Conservation (phyloP, 1,284 basidiomycete species). For the Pholiota adiposa region DNA sequence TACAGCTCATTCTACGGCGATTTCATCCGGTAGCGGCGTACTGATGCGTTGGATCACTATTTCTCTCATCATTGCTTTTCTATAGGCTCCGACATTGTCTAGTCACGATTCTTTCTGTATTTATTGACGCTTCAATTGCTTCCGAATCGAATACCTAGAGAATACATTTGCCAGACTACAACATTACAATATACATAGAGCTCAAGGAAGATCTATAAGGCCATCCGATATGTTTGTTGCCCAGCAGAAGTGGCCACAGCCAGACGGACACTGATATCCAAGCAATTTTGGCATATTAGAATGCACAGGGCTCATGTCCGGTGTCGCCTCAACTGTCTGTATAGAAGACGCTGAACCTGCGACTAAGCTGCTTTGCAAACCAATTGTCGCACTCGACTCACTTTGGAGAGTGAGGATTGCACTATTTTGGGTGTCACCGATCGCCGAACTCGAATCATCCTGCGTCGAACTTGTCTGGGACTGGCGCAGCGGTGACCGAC, state of each 20-base stretch:
- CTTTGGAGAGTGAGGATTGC: not conserved
- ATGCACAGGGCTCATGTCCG: slow-evolving; percentile 9
- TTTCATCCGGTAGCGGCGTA: not conserved
- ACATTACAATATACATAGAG: not conserved
- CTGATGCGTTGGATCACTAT: not conserved
- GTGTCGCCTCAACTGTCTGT: not conserved
- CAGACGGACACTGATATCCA: slow-evolving; percentile 65
- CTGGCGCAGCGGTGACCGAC: slow-evolving; percentile 25
- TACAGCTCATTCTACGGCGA: not conserved
- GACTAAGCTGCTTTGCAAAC: not conserved
- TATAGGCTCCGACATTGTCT: not conserved
- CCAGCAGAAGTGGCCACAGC: slow-evolving; percentile 72
- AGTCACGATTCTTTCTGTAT: no score
- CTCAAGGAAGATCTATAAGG: not conserved
- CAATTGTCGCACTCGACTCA: not conserved
- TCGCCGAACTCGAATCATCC: slow-evolving; percentile 26
- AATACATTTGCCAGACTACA: not conserved
- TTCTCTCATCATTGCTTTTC: not conserved
- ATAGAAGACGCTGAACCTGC: not conserved
- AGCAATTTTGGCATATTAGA: slow-evolving; percentile 20
- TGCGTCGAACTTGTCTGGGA: slow-evolving; percentile 19
- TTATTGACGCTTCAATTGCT: no score
- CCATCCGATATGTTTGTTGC: slow-evolving; percentile 31
- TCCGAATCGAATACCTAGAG: not conserved
- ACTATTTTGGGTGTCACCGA: slow-evolving; percentile 15